A percentile compares a stretch with the other conserved stretches of the same genome.
phyloP scores from a whole-genome alignment of 2,329 filamentous ascomycete genomes.

The Fusarium cicatricum region DNA sequence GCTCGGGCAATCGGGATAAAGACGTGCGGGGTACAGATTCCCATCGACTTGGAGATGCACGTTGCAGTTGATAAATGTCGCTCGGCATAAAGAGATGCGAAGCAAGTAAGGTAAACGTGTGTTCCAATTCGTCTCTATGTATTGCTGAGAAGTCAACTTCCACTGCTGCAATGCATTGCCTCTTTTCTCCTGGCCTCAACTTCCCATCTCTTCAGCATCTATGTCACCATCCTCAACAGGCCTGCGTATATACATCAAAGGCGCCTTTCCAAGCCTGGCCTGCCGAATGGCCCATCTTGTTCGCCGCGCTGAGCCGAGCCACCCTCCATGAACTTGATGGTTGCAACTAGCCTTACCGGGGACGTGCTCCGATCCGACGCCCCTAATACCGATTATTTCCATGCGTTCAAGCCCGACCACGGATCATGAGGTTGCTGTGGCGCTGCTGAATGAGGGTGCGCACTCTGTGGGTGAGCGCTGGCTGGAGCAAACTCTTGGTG shows the following conservation, averaged over 20 bases:
- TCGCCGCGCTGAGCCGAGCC: neutral
- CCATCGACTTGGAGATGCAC: no score
- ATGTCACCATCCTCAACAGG: neutral
- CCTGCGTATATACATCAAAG: neutral
- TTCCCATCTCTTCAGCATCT: slow-evolving; percentile 6
- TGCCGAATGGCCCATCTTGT: neutral
- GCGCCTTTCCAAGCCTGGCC: neutral
- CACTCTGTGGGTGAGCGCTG: slow-evolving; percentile 45
- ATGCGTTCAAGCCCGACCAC: slow-evolving; percentile 61
- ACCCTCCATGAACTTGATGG: neutral
- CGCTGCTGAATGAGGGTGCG: slow-evolving; percentile 41
- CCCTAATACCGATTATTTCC: slow-evolving; percentile 51
- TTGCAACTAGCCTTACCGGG: neutral
- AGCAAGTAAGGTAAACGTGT: slow-evolving; percentile 11
- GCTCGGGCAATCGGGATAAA: slow-evolving; percentile 41
- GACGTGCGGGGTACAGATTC: slow-evolving; percentile 32
- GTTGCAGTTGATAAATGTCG: neutral
- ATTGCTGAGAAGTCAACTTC: slow-evolving; percentile 9
- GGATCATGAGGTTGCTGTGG: slow-evolving; percentile 57
- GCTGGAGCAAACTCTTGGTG: slow-evolving; percentile 45
- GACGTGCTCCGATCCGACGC: neutral
- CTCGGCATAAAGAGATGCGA: slow-evolving; percentile 35
- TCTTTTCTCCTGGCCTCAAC: neutral
- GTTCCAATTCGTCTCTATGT: slow-evolving; percentile 24
- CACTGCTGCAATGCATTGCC: neutral